Base-by-base conservation (phyloP, 2,329 filamentous ascomycete species). In the Hypomyces perniciosus region DNA sequence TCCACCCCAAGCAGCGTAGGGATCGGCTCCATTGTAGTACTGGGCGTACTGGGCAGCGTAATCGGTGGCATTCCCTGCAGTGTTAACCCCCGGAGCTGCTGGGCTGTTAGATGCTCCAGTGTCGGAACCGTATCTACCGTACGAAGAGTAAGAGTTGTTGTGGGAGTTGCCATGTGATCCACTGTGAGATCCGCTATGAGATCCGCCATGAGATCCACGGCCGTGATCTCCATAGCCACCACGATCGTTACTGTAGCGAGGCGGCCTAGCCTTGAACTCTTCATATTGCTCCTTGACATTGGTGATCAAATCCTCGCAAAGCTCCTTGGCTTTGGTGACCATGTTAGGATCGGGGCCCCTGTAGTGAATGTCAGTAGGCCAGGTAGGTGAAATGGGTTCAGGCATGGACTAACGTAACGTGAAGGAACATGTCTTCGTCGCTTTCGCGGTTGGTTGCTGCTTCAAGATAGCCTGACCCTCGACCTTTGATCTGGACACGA, bases 401-500 rank as follows among this genome's bases (percentile, higher is more conserved):
- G 31, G 35, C 5, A 33, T 27, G 34, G 29, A 78, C 87, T 67
- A 78, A 95, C 87, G 93, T 88, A 58, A 97, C 91, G 68, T 97
- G 91, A 42, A 99, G 78, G 65, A 90, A 97, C 90, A 99, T 97
- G 2, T 90, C 83, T 66, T 97, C 92, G 44, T 99, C 92, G 58
- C 90, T 95, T 70, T 99, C 93, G 39, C 77, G 81, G 57, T 88
- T 88, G n/a, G 90, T 95, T 31, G 86, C 83, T 43, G 86, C 83
- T 67, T 99, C 93, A 63, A 95, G 84, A 66, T 95, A 99, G 10
- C 93, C 93, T 48, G 91, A 97, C 37, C 91, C 91, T 56, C 88
- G 89, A 13, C 93, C 93, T 68, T 99, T 99, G 73, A 99, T 99
- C 68, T 99, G 93, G 28, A 99, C 93, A 60, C 92, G 88, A 68